Evolutionary conservation across 2,329 filamentous ascomycete genomes (phyloP), one percentile per base, ranked within the genome.

Genomic region (Drechslerella coelobrocha): DNA sequence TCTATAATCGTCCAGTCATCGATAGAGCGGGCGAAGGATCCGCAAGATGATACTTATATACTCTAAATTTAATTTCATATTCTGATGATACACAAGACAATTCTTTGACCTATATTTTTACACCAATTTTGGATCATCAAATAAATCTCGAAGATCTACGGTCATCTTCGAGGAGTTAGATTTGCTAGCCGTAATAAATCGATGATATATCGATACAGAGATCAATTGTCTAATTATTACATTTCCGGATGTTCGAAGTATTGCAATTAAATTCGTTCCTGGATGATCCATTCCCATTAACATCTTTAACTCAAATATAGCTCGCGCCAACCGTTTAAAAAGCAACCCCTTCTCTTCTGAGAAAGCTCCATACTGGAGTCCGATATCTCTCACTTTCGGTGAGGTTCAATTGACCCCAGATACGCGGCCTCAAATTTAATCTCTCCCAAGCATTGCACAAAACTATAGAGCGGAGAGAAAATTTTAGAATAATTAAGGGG

Each of bases 131-230:
- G 12, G 29, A 34, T 34, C 29, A 34, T 34, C 29, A 34, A 47
- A 19, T 31, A 60, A 39, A 51, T 61, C 14, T 50, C 23, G 21
- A 59, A 34, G 48, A 48, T 59, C 54, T 48, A 59, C 41, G 54
- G 26, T 59, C 17, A 59, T 59, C 54, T 37, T 59, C 41, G 54
- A 48, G 39, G 54, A 48, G 54, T 37, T 50, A 27, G 27, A 47
- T 59, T 31, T 57, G 39, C 14, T 59, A 59, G 39, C 24, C 41
- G 54, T 34, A 48, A 50, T 59, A 59, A 21, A 48, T 48, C 17
- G 41, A 59, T 59, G 54, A 48, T 48, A 59, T 50, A 59, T 47
- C n/a, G 41, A 59, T 47, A 59, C 26, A 48, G 41, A 59, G 39
- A 59, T 59, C 41, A 39, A 54, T 26, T 41, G 9, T 54, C 51